These are phyloP conservation scores for Pneumocystis wakefieldiae DNA, from an alignment of 1,139 yeast genomes.

Conservation along the genomic window DNA sequence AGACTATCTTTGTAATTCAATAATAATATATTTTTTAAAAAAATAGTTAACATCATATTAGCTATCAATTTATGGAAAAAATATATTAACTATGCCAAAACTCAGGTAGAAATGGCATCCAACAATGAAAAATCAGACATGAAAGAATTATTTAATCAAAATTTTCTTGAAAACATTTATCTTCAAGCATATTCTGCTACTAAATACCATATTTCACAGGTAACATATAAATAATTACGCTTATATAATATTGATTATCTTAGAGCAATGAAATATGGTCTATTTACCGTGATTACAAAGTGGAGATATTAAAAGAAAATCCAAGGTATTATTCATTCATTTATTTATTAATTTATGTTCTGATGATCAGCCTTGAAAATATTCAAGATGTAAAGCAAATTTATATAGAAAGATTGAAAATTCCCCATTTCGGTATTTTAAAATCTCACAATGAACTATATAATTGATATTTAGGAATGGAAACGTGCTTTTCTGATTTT, in stretches of 20 bases:
- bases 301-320: background rate
- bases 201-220: conserved; percentile 26
- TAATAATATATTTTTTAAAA: background rate
- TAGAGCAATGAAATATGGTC: conserved; percentile 28
- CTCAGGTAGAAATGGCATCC: conserved; percentile 11
- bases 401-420: conserved; percentile 27
- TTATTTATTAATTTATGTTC: conserved; percentile 6
- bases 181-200: conserved; percentile 21
- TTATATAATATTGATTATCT: background rate
- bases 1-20: conserved; percentile 12
- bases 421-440: conserved; percentile 32
- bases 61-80: conserved; percentile 16
- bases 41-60: background rate
- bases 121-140: conserved; percentile 10
- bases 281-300: conserved; percentile 16
- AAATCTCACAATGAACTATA: conserved; percentile 34
- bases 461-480: conserved; percentile 23
- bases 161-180: conserved; percentile 6
- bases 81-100: conserved; percentile 15
- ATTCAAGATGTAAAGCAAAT: conserved; percentile 19
- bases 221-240: background rate
- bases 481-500: conserved; percentile 30
- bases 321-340: background rate
- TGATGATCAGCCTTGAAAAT: conserved; percentile 7
- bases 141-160: conserved; percentile 6